Evolutionary conservation across 345 rosid genomes (phyloP).

Genomic region (Murraya koenigii): DNA sequence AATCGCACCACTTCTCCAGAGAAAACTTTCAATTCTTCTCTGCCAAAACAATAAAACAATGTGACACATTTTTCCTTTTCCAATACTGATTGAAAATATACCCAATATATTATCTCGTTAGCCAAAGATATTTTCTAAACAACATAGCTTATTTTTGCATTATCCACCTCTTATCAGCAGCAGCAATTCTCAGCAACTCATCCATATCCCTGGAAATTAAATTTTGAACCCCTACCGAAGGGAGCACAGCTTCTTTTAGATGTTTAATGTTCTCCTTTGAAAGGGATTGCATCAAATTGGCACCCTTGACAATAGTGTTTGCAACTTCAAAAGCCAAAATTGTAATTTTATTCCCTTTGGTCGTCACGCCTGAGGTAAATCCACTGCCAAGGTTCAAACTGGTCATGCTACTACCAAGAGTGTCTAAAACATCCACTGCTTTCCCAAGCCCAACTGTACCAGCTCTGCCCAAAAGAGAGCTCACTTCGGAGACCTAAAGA

Average conservation of each 20-base stretch:
- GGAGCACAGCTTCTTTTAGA: conserved; percentile 84
- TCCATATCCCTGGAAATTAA: conserved; percentile 81
- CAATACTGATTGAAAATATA: neutral
- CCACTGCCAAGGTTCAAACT: conserved; percentile 63
- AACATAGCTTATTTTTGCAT: neutral
- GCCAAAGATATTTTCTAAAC: neutral
- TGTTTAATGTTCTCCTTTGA: conserved; percentile 64
- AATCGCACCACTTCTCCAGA: conserved; percentile 96
- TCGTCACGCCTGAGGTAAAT: conserved; percentile 72
- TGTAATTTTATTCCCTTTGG: conserved; percentile 74
- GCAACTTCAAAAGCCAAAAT: conserved; percentile 96
- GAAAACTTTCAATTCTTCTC: conserved; percentile 87
- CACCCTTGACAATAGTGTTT: conserved; percentile 90
- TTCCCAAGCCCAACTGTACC: conserved; percentile 83
- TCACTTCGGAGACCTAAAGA: conserved; percentile 84
- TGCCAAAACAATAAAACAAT: conserved; percentile 26
- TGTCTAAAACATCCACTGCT: conserved; percentile 91
- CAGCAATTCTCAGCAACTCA: conserved; percentile 72
- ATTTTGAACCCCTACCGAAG: conserved; percentile 85
- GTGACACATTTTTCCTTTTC: neutral
- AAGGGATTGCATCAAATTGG: conserved; percentile 88
- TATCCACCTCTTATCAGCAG: conserved; percentile 83
- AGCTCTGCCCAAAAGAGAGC: conserved; percentile 82
- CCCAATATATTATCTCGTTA: neutral
- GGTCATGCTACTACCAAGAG: conserved; percentile 95